Evolutionary conservation across 129 eudicot genomes (phyloP).

Genomic region (Kitagawia praeruptora): DNA sequence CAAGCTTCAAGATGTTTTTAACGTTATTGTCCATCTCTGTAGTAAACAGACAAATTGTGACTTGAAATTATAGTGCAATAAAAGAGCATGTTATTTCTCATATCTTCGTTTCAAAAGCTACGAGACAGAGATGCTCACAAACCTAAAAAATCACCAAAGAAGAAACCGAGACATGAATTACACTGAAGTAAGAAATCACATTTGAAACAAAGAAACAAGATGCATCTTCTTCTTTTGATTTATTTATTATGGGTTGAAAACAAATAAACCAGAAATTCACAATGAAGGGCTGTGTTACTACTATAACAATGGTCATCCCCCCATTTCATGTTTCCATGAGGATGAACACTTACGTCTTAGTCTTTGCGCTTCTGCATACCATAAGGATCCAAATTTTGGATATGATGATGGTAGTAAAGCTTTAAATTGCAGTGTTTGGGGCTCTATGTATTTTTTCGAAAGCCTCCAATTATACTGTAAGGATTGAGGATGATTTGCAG

Average conservation of each 20-base stretch:
- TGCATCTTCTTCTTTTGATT: background rate
- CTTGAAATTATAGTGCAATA: background rate
- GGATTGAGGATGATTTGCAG: constrained; percentile 10
- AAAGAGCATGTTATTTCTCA: too few species aligned
- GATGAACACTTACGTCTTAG: constrained; percentile 7
- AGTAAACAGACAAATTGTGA: constrained; percentile 10
- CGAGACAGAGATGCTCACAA: too few species aligned
- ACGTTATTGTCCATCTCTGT: constrained; percentile 31
- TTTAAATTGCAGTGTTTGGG: background rate
- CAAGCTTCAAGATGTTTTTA: constrained; percentile 30
- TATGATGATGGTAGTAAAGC: background rate
- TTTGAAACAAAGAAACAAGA: background rate
- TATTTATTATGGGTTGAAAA: background rate
- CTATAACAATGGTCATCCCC: background rate
- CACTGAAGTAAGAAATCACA: background rate
- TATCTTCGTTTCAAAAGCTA: background rate
- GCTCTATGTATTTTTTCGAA: background rate
- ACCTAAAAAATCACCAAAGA: too few species aligned
- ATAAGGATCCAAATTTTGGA: constrained; percentile 9
- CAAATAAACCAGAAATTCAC: background rate
- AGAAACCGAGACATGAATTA: background rate
- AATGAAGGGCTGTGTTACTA: background rate
- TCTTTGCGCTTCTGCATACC: background rate
- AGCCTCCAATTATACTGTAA: constrained; percentile 18
- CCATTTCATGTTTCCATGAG: background rate